These are phyloP conservation scores for Sclerospora graminicola DNA, from an alignment of 352 stramenopile species.

Conservation along the genomic window DNA sequence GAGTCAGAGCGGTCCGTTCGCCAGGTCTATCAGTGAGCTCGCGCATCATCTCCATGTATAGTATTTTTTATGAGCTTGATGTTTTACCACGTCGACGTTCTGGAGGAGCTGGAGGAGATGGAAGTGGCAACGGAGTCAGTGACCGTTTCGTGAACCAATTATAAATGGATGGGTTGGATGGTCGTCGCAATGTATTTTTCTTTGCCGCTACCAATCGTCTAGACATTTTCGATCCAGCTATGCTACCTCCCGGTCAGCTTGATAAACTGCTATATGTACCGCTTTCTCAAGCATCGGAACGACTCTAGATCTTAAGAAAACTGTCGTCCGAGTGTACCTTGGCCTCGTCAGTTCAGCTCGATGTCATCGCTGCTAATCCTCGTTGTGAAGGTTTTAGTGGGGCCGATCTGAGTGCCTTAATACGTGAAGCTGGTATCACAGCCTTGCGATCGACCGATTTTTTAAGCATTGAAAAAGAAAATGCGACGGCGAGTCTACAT, in stretches of 20 bases:
- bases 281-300: too few relatives aligned
- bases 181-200: too few relatives aligned
- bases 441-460: too few relatives aligned
- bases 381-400: constrained; percentile 95
- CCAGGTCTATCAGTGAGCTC: constrained; percentile 95
- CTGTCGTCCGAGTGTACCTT: constrained; percentile 73
- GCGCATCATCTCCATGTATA: constrained; percentile 95
- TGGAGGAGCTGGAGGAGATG: too few relatives aligned
- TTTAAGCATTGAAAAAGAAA: constrained; percentile 15
- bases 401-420: constrained; percentile 93
- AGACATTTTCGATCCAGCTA: constrained; percentile 98
- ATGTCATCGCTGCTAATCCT: constrained; percentile 79
- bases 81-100: too few relatives aligned
- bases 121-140: too few relatives aligned
- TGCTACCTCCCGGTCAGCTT: constrained; percentile 95
- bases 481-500: constrained; percentile 22
- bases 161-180: too few relatives aligned
- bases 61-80: constrained; percentile 99
- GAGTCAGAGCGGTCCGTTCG: too few relatives aligned
- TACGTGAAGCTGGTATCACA: too few relatives aligned
- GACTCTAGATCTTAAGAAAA: constrained; percentile 92
- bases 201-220: constrained; percentile 93
- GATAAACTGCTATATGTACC: constrained; percentile 99
- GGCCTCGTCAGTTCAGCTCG: too few relatives aligned
- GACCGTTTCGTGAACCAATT: too few relatives aligned